These are phyloP conservation scores for Polytrichum commune DNA, from an alignment of 225 moss, liverwort and hornwort genomes.

Conservation along the genomic window DNA sequence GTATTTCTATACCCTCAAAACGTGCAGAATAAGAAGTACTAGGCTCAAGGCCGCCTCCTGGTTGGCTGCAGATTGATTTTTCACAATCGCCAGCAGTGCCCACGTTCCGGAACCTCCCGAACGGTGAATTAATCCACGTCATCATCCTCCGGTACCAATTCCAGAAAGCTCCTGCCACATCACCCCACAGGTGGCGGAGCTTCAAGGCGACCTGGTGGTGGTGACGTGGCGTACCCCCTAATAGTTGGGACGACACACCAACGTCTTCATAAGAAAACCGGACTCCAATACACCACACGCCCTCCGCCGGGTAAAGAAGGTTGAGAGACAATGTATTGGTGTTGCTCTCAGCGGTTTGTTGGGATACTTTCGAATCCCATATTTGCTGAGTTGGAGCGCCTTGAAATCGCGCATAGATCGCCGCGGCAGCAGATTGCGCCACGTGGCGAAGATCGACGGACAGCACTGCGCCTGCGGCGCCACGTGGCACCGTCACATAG, in stretches of 20 bases:
- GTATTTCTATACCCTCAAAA: too few relatives aligned
- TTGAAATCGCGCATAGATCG: constrained; percentile 62
- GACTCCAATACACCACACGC: constrained; percentile 70
- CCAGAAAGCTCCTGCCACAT: background rate
- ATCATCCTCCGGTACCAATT: constrained; percentile 5
- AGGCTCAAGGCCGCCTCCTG: too few relatives aligned
- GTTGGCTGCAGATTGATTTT: too few relatives aligned
- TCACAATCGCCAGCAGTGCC: too few relatives aligned
- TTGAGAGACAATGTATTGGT: constrained; percentile 26
- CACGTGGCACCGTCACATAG: constrained; percentile 51
- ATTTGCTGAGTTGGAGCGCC: constrained; percentile 42
- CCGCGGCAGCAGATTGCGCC: background rate
- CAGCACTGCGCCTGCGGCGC: constrained; percentile 67
- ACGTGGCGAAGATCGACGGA: constrained; percentile 49
- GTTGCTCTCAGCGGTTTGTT: background rate
- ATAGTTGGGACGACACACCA: background rate
- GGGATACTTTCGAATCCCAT: constrained; percentile 42
- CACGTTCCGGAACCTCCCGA: background rate
- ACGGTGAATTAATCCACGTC: background rate
- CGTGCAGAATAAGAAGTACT: too few relatives aligned
- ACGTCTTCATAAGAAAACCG: background rate
- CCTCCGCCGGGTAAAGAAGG: constrained; percentile 73
- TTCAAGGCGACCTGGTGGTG: background rate
- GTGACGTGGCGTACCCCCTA: background rate
- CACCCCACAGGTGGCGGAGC: constrained; percentile 2